Base-by-base conservation (phyloP, 352 stramenopile genomes). In the Globisporangium abappressorium region DNA sequence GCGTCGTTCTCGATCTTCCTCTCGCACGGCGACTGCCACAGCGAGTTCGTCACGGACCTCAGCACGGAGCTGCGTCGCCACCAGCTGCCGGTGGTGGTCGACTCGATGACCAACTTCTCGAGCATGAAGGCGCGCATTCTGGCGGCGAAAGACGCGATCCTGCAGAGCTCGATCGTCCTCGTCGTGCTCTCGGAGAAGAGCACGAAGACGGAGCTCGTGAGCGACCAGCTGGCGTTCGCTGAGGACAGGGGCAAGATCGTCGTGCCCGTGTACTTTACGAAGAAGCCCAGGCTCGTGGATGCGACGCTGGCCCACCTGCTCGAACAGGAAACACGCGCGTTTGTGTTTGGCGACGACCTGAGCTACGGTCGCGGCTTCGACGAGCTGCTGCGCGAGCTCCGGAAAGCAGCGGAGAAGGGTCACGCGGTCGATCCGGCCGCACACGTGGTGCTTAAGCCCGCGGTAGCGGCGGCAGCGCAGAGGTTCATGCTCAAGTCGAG, bases 181-280 rank as follows among this genome's bases (percentile, higher is more conserved):
- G 84, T 93, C 30, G 79, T 95, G 41, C 70, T 93, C 12, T 93
- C 87, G 22, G 78, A 87, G 56, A 79, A 90, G 30, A 92, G 78
- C 66, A 83, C 85, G 57, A 87, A 90, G 71, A 93, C 81, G 6
- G 87, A 95, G 65, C 73, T 95, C 24, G 81, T 95, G 58, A 92
- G 84, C 68, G 84, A 93, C 69, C 84, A 94, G 71, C 68, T 93
- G n/a, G 86, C 82, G 20, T 94, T 92, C 62, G 86, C 84, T 2
- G 84, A 93, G 69, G 86, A 94, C 67, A 92, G 92, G 65, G 86
- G 82, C 58, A 92, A 92, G 74, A 71, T 70, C 30, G 87, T 93
- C 71, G 80, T 92, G 34, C 85, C 87, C 1, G 77, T 92, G 28
- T 89, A 92, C 67, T 90, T 82, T 53, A 89, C 80, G 18, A 83